Base-by-base conservation (phyloP, 176 grass and related monocot species). In the Tuctoria greenei region DNA sequence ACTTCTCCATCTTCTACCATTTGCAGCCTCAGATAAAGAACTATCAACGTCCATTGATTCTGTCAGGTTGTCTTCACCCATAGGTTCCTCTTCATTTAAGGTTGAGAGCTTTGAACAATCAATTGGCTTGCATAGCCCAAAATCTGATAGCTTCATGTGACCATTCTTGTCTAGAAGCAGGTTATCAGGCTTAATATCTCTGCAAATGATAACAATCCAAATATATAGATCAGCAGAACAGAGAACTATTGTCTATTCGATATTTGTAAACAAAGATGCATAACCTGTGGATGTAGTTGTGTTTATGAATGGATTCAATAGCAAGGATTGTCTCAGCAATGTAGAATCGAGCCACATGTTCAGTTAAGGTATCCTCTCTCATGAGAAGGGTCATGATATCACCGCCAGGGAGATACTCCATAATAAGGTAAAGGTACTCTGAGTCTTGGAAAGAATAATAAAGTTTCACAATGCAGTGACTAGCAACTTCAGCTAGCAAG, bases 201-300 rank as follows among this genome's bases (percentile, higher is more conserved):
- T 99, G 85, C 68, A 87, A 87, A 82, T 61, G 36, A 81, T 50
- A 77, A 67, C 38, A 90, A 72, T 24, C n/a, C 52, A 77, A 77
- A 57, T 50, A n/a, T 40, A 64, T 40, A 67, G 67, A 86, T 76
- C 46, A 88, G 80, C 23, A 57, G 40, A 64, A 74, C 20, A 17
- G 38, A 72, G 47, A 65, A 49, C 9, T 11, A 76, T 26, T 38
- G n/a, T 49, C 26, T 6, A 42, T 11, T 36, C 54, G 16, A 66
- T 82, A 23, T 7, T 31, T 50, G 78, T 77, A 81, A 69, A 86
- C 37, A 85, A 56, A 82, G 64, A 79, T 72, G 4, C 16, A n/a
- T 52, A 80, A 97, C 95, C 95, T 98, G 84, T 98, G 95, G 67
- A 98, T 98, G 59, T 98, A 98, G 85, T 94, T 98, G 46, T 98